These are phyloP conservation scores for Mycena vitilis DNA, from an alignment of 768 basidiomycete genomes.

Conservation along the genomic window DNA sequence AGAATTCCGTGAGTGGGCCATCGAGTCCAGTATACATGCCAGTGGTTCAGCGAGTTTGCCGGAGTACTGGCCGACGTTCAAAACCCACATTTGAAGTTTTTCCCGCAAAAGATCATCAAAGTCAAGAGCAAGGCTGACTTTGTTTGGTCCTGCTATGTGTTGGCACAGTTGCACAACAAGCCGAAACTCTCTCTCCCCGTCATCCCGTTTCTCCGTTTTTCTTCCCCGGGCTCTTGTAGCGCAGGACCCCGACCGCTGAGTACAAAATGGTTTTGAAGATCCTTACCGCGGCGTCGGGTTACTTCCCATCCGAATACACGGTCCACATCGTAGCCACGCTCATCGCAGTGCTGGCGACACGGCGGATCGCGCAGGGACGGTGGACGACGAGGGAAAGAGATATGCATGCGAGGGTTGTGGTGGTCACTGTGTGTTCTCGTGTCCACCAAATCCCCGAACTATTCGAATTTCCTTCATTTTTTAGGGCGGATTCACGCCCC, in stretches of 20 bases:
- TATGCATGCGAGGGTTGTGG: constrained; percentile 75
- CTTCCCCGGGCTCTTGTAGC: too few species aligned
- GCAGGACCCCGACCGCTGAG: too few species aligned
- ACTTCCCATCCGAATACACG: constrained; percentile 70
- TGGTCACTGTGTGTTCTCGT: constrained; percentile 72
- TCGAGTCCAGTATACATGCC: too few species aligned
- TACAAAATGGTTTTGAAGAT: constrained; percentile 66
- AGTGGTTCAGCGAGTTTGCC: too few species aligned
- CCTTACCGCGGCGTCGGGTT: constrained; percentile 49
- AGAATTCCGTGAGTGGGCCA: too few species aligned
- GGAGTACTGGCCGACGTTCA: too few species aligned
- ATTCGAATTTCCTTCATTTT: neutral
- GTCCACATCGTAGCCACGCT: constrained; percentile 61
- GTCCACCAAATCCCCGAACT: too few species aligned
- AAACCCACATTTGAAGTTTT: too few species aligned
- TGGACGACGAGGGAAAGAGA: constrained; percentile 80
- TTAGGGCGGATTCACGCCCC: constrained; percentile 79
- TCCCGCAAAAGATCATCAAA: too few species aligned
- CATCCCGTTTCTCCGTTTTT: neutral
- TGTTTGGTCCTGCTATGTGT: neutral
- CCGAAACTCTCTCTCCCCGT: neutral
- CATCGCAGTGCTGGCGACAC: constrained; percentile 58
- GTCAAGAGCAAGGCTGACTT: neutral
- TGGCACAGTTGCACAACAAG: neutral
- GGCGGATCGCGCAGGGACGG: constrained; percentile 75